Evolutionary conservation across 495 filamentous ascomycete genomes (phyloP).

Genomic region (Podospora appendiculata): DNA sequence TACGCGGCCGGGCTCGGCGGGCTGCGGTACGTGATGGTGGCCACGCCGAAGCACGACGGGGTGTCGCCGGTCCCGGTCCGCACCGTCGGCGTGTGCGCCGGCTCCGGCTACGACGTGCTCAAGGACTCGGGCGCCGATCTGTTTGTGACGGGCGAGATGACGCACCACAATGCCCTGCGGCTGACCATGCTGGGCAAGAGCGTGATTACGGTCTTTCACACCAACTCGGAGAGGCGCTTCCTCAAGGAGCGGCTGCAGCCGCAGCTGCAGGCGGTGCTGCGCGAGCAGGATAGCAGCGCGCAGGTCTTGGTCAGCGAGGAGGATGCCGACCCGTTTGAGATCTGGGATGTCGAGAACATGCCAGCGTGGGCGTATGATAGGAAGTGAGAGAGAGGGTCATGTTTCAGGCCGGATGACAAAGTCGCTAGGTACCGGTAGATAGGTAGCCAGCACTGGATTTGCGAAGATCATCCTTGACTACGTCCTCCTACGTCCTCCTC

Average conservation of each 20-base stretch:
- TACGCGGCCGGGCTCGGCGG: constrained; percentile 28
- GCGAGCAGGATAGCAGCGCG: constrained; percentile 38
- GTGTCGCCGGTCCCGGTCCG: constrained; percentile 11
- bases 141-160: constrained; percentile 86
- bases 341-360: constrained; percentile 29
- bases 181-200: constrained; percentile 81
- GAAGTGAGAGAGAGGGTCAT: neutral
- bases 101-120: constrained; percentile 70
- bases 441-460: too few relatives aligned
- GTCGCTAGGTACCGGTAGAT: neutral
- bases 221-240: constrained; percentile 82
- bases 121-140: constrained; percentile 63
- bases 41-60: constrained; percentile 18
- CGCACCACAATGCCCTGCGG: constrained; percentile 81
- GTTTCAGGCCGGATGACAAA: neutral
- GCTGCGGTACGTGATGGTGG: constrained; percentile 33
- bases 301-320: constrained; percentile 66
- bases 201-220: constrained; percentile 81
- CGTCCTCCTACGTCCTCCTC: too few relatives aligned
- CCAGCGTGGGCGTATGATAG: constrained; percentile 6
- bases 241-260: constrained; percentile 60
- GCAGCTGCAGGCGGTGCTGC: constrained; percentile 51
- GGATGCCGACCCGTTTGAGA: constrained; percentile 63
- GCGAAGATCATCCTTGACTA: too few relatives aligned
- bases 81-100: constrained; percentile 65